Conservation (phyloP, 2,329 filamentous ascomycete genomes). For the Cryphonectria naterciae region DNA sequence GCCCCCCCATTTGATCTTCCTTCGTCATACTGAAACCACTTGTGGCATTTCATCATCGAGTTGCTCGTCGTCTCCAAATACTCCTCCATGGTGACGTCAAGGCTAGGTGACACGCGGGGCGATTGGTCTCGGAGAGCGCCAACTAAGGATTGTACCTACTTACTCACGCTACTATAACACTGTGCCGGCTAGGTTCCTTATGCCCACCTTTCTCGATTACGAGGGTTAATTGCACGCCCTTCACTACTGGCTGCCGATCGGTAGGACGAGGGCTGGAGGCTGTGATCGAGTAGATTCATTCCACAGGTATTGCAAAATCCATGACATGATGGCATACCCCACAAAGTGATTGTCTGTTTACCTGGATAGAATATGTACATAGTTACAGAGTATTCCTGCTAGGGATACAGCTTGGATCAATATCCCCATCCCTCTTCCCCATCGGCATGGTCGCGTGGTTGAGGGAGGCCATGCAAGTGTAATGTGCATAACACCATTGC, state of each 20-base stretch:
- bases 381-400: not conserved
- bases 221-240: not conserved
- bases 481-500: not conserved
- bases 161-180: not conserved
- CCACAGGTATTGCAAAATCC: not conserved
- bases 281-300: not conserved
- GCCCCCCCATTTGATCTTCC: not conserved
- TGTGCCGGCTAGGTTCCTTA: not conserved
- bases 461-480: not conserved
- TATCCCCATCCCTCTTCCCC: not conserved
- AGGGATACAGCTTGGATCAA: not conserved
- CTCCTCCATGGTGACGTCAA: constrained; percentile 16
- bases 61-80: constrained; percentile 12
- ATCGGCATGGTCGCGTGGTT: not conserved
- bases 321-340: not conserved
- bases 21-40: constrained; percentile 10
- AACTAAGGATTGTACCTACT: not conserved
- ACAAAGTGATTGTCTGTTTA: not conserved
- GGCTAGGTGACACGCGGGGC: constrained; percentile 1
- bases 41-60: constrained; percentile 17
- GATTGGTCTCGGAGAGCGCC: not conserved
- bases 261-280: not conserved
- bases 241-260: not conserved
- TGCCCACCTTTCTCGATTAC: not conserved
- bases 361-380: not conserved